phyloP scores from a whole-genome alignment of 2,329 filamentous ascomycete species.

The Hypocreales sp. region DNA sequence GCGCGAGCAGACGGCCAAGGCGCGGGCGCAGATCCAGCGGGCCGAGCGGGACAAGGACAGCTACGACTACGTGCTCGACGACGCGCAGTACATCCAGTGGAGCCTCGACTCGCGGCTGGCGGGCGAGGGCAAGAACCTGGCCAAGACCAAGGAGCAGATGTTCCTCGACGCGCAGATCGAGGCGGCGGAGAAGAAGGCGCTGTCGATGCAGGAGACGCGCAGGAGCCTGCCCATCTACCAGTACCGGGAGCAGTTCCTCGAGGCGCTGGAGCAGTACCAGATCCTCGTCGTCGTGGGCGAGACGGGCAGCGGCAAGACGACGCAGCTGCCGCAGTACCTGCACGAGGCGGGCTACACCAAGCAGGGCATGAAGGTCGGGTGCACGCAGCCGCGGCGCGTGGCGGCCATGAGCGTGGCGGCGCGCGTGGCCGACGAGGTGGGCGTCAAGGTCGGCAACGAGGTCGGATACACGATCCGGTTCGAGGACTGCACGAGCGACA shows the following conservation, averaged over 20 bases:
- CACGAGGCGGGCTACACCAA: slow-evolving; percentile 86
- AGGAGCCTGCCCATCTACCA: slow-evolving; percentile 83
- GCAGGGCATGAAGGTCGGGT: slow-evolving; percentile 70
- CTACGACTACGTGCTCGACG: slow-evolving; percentile 89
- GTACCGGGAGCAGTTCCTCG: slow-evolving; percentile 72
- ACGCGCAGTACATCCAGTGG: slow-evolving; percentile 77
- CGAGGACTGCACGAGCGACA: slow-evolving; percentile 80
- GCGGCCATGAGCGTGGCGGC: slow-evolving; percentile 96
- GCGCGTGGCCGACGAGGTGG: slow-evolving; percentile 89
- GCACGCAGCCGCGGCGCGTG: slow-evolving; percentile 87
- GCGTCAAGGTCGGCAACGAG: slow-evolving; percentile 75
- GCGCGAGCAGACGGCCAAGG: slow-evolving; percentile 71
- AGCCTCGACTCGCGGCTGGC: slow-evolving; percentile 57
- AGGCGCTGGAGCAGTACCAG: slow-evolving; percentile 75
- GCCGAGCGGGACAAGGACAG: slow-evolving; percentile 64
- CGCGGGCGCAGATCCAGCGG: slow-evolving; percentile 68
- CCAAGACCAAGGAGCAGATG: slow-evolving; percentile 55
- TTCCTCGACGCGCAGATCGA: slow-evolving; percentile 69
- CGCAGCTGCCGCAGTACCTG: slow-evolving; percentile 85
- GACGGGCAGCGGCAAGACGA: slow-evolving; percentile 91
- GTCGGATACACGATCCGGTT: slow-evolving; percentile 94
- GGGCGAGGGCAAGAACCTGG: slow-evolving; percentile 52
- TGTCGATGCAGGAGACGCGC: slow-evolving; percentile 79
- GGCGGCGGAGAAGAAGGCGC: slow-evolving; percentile 74
- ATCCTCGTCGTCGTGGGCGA: slow-evolving; percentile 87